These are phyloP conservation scores for Stagonosporopsis cucurbitacearum DNA, from an alignment of 2,329 filamentous ascomycete genomes.

Conservation along the genomic window DNA sequence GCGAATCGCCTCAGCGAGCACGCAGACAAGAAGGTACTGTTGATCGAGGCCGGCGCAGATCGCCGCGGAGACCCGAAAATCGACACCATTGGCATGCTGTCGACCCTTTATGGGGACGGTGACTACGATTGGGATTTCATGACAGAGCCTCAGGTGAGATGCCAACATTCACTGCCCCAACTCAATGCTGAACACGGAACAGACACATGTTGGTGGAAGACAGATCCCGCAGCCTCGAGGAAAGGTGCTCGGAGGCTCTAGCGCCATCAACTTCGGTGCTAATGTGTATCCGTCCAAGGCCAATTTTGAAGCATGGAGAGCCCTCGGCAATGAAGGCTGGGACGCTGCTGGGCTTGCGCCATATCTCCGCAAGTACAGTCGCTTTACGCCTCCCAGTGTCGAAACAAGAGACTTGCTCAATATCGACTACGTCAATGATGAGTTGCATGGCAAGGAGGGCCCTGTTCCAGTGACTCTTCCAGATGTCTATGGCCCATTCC, in stretches of 20 bases:
- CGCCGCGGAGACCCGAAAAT: slow-evolving; percentile 38
- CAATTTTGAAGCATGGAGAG: slow-evolving; percentile 34
- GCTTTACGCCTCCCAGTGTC: slow-evolving; percentile 25
- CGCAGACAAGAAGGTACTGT: slow-evolving; percentile 29
- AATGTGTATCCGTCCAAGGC: slow-evolving; percentile 22
- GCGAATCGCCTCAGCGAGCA: slow-evolving; percentile 21
- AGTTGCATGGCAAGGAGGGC: slow-evolving; percentile 21
- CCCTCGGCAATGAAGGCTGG: slow-evolving; percentile 65
- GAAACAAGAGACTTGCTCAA: slow-evolving; percentile 27
- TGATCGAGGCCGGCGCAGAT: slow-evolving; percentile 34
- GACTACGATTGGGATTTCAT: slow-evolving; percentile 30
- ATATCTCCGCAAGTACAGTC: slow-evolving; percentile 35
- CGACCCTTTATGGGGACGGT: slow-evolving; percentile 2
- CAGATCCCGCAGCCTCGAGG: slow-evolving; percentile 32
- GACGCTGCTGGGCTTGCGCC: slow-evolving; percentile 29
- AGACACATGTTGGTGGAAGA: slow-evolving; percentile 31
- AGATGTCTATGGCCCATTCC: slow-evolving; percentile 50
- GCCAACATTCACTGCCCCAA: not conserved
- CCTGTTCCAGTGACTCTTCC: slow-evolving; percentile 28
- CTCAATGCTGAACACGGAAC: slow-evolving; percentile 25
- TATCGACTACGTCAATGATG: slow-evolving; percentile 22
- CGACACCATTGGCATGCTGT: slow-evolving; percentile 9
- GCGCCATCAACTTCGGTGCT: slow-evolving; percentile 26
- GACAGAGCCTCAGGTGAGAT: slow-evolving; percentile 27
- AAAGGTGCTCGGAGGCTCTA: slow-evolving; percentile 27